phyloP scores from a whole-genome alignment of 2,329 filamentous ascomycete genomes.

The Cladobotryum protrusum region DNA sequence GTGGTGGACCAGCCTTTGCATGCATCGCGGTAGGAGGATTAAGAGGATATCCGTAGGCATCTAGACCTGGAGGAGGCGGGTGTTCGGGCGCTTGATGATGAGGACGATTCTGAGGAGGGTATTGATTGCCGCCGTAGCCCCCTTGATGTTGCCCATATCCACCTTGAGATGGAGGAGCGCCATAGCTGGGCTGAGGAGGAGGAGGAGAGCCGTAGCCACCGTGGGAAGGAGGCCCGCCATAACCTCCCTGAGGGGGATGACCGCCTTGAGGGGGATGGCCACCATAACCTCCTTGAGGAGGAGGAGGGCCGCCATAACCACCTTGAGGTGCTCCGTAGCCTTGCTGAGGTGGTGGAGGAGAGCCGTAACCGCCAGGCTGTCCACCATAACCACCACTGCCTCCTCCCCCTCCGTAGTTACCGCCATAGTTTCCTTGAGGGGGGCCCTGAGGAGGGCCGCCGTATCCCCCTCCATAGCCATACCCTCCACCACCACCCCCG shows the following conservation, averaged over 20 bases:
- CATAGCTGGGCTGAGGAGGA: slow-evolving; percentile 13
- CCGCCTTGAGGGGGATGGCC: slow-evolving; percentile 11
- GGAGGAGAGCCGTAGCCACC: slow-evolving; percentile 19
- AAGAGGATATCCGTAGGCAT: slow-evolving; percentile 43
- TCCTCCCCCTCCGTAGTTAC: too few species aligned
- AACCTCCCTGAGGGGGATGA: slow-evolving; percentile 14
- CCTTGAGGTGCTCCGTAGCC: slow-evolving; percentile 15
- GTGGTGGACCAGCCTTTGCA: slow-evolving; percentile 33
- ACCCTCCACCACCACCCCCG: slow-evolving; percentile 24
- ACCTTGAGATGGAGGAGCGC: slow-evolving; percentile 16
- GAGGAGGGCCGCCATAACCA: slow-evolving; percentile 17
- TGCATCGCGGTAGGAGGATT: slow-evolving; percentile 18
- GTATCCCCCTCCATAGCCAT: slow-evolving; percentile 22
- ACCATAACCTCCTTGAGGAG: slow-evolving; percentile 15
- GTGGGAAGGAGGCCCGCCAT: slow-evolving; percentile 24
- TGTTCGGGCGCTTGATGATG: slow-evolving; percentile 27
- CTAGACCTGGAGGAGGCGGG: slow-evolving; percentile 37
- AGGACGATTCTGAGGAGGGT: slow-evolving; percentile 16
- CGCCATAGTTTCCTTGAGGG: slow-evolving; percentile 12
- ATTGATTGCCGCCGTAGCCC: slow-evolving; percentile 16
- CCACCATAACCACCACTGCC: slow-evolving; percentile 15
- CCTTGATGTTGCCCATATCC: slow-evolving; percentile 14
- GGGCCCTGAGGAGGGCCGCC: slow-evolving; percentile 19
- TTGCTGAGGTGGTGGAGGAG: slow-evolving; percentile 17
- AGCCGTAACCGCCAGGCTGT: slow-evolving; percentile 19